These are phyloP conservation scores for Tetrapisispora namnaoensis DNA, from an alignment of 805 yeast genomes.

Conservation along the genomic window DNA sequence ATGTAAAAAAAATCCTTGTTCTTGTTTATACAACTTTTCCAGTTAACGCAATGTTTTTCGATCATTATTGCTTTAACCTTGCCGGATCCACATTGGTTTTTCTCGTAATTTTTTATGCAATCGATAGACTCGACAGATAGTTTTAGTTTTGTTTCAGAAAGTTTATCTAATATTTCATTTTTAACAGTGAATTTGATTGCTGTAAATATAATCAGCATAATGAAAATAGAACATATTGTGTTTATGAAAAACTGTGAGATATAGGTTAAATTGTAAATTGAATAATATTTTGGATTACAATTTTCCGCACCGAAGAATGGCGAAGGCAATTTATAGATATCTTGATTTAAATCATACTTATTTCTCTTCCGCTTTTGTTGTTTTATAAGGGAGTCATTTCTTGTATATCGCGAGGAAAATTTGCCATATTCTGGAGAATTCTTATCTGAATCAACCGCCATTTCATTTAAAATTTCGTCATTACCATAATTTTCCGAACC, in stretches of 20 bases:
- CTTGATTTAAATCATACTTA: conserved; percentile 1
- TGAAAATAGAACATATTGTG: background rate
- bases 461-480: background rate
- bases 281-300: conserved; percentile 2
- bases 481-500: background rate
- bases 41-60: conserved; percentile 44
- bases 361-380: background rate
- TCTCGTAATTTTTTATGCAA: conserved; percentile 43
- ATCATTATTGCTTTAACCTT: conserved; percentile 45
- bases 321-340: background rate
- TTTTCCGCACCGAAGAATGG: background rate
- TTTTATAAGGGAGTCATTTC: background rate
- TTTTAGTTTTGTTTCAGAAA: conserved; percentile 26
- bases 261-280: background rate
- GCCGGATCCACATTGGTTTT: conserved; percentile 50
- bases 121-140: conserved; percentile 41
- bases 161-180: background rate
- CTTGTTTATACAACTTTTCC: conserved; percentile 60
- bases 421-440: background rate
- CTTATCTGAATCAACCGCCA: background rate
- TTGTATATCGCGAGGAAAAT: background rate
- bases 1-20: conserved; percentile 34
- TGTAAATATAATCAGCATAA: background rate
- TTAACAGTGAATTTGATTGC: background rate
- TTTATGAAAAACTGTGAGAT: conserved; percentile 1